phyloP scores from a whole-genome alignment of 257 asterid genomes.

The Coffea canephora region DNA sequence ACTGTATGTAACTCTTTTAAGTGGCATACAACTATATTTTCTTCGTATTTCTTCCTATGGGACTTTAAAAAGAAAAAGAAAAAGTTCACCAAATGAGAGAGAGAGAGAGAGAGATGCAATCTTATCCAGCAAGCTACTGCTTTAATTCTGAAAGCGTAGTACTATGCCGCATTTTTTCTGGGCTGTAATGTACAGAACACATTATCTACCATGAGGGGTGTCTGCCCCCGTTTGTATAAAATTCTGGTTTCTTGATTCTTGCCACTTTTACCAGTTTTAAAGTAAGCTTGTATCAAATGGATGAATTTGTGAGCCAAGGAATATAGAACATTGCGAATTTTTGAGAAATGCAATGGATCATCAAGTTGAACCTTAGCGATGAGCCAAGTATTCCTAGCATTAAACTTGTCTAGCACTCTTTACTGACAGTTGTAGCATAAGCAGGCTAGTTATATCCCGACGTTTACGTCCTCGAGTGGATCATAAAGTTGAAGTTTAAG shows the following conservation, averaged over 20 bases:
- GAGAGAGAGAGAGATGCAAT: not conserved
- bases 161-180: not conserved
- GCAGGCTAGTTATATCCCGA: not conserved
- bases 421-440: not conserved
- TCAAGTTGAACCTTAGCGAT: no score
- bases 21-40: conserved; percentile 25
- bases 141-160: not conserved
- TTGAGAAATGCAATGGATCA: no score
- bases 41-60: conserved; percentile 28
- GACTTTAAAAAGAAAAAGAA: conserved; percentile 20
- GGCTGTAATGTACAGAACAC: conserved; percentile 19
- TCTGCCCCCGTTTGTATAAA: not conserved
- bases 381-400: not conserved
- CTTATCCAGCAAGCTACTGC: conserved; percentile 12
- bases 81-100: not conserved
- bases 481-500: no score
- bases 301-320: not conserved
- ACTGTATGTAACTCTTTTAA: conserved; percentile 50
- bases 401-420: not conserved
- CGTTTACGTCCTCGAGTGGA: no score
- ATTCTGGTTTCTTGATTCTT: not conserved
- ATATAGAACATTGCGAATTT: no score
- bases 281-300: not conserved
- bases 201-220: not conserved
- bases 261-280: not conserved